Percentiles rank a stretch among this genome's conserved stretches.
These are phyloP conservation scores for Puccinia polysora DNA, from an alignment of 1,284 basidiomycete species.

Conservation along the genomic window DNA sequence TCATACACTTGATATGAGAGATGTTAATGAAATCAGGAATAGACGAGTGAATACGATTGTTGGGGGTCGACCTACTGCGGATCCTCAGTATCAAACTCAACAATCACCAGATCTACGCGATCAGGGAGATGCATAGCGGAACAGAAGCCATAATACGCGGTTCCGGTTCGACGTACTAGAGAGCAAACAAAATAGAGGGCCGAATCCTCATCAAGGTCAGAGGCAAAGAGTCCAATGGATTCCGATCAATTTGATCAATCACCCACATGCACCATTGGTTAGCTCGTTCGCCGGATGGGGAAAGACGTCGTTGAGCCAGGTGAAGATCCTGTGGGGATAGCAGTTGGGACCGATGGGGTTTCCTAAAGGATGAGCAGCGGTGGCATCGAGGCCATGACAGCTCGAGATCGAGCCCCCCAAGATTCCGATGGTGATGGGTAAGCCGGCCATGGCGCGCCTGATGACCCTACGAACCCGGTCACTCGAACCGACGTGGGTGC, in stretches of 20 bases:
- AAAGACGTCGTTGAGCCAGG: slow-evolving; percentile 91
- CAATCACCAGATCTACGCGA: slow-evolving; percentile 79
- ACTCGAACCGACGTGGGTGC: slow-evolving; percentile 75
- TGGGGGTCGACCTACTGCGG: slow-evolving; percentile 62
- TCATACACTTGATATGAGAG: too few species aligned
- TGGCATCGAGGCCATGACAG: slow-evolving; percentile 80
- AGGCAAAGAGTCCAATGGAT: not conserved
- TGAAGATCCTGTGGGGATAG: slow-evolving; percentile 83
- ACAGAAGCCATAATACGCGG: slow-evolving; percentile 88
- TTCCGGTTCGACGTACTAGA: slow-evolving; percentile 71
- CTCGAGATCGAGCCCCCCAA: slow-evolving; percentile 81
- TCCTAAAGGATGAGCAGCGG: slow-evolving; percentile 55
- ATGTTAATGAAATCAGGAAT: too few species aligned
- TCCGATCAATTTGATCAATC: too few species aligned
- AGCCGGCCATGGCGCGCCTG: slow-evolving; percentile 74
- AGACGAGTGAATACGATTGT: too few species aligned
- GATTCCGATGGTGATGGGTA: slow-evolving; percentile 82
- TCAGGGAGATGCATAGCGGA: slow-evolving; percentile 84
- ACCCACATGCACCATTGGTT: slow-evolving; percentile 73
- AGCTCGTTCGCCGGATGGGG: slow-evolving; percentile 89
- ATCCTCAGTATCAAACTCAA: slow-evolving; percentile 87
- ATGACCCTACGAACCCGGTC: slow-evolving; percentile 76
- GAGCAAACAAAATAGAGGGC: not conserved
- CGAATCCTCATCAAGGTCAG: not conserved
- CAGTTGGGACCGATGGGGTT: slow-evolving; percentile 78